Percentiles rank a stretch among this genome's conserved stretches.
These are phyloP conservation scores for Ustilago cynodontis DNA, from an alignment of 1,284 basidiomycete species.

Conservation along the genomic window DNA sequence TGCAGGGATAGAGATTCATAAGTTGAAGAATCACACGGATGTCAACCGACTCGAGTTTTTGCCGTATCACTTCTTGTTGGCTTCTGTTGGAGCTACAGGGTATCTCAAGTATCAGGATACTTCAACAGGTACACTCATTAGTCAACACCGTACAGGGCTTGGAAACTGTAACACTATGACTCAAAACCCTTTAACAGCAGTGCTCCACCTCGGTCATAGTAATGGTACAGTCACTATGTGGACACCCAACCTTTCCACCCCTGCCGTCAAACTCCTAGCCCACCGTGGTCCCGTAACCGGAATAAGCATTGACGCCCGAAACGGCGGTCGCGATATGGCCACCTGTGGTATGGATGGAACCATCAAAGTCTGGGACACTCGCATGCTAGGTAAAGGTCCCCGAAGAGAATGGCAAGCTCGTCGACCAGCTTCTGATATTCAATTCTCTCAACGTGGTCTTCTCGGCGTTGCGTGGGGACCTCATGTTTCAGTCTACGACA, in stretches of 20 bases:
- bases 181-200: constrained; percentile 89
- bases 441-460: constrained; percentile 79
- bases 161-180: constrained; percentile 88
- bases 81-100: constrained; percentile 85
- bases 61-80: constrained; percentile 95
- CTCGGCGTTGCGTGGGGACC: constrained; percentile 84
- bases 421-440: constrained; percentile 69
- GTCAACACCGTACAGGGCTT: constrained; percentile 78
- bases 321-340: constrained; percentile 87
- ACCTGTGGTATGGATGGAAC: constrained; percentile 88
- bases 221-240: constrained; percentile 88
- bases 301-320: constrained; percentile 81
- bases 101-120: constrained; percentile 97
- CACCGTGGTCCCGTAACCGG: constrained; percentile 89
- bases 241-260: constrained; percentile 92
- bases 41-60: constrained; percentile 91
- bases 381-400: constrained; percentile 87
- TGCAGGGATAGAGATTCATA: constrained; percentile 87
- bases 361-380: constrained; percentile 94
- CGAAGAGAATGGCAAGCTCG: constrained; percentile 84
- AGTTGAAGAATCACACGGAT: constrained; percentile 81
- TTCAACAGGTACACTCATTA: constrained; percentile 88
- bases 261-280: constrained; percentile 90
- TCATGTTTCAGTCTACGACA: constrained; percentile 78
- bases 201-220: constrained; percentile 88